Evolutionary conservation across 2,329 filamentous ascomycete genomes (phyloP).

Genomic region (Pseudomassariella vexata): DNA sequence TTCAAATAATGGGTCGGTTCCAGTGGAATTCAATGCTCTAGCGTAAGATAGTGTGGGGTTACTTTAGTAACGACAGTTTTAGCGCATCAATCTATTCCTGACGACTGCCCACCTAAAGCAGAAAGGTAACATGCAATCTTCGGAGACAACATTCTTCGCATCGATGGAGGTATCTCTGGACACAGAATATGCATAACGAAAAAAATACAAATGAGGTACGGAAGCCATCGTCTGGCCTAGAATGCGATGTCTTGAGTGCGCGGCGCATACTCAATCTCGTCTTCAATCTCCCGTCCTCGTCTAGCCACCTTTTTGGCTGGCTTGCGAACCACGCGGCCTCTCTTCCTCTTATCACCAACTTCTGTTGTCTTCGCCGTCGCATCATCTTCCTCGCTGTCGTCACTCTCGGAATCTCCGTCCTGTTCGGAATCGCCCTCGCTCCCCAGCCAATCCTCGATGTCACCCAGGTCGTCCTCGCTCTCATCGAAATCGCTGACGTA

Average conservation of each 20-base stretch:
- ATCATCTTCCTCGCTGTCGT: constrained; percentile 53
- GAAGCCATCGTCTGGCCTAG: no score
- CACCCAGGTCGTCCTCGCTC: constrained; percentile 70
- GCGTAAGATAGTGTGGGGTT: no score
- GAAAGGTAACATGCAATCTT: no score
- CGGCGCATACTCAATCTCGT: constrained; percentile 58
- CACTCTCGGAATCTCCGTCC: constrained; percentile 53
- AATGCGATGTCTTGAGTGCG: constrained; percentile 23
- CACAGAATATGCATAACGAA: constrained; percentile 5
- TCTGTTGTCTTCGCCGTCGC: constrained; percentile 35
- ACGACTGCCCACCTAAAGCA: no score
- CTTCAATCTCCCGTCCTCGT: constrained; percentile 68
- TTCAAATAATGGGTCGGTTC: no score
- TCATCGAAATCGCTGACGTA: constrained; percentile 90
- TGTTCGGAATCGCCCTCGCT: constrained; percentile 57
- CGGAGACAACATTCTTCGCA: no score
- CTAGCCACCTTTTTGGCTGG: constrained; percentile 54
- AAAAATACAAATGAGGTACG: not conserved
- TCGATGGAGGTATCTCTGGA: no score
- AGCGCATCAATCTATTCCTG: no score
- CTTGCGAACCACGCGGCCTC: constrained; percentile 31
- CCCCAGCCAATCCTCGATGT: constrained; percentile 90
- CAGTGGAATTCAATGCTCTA: no score
- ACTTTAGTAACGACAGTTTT: no score
- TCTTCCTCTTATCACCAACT: constrained; percentile 43